These are phyloP conservation scores for Calonectria hawksworthii DNA, from an alignment of 2,329 filamentous ascomycete genomes.

Conservation along the genomic window DNA sequence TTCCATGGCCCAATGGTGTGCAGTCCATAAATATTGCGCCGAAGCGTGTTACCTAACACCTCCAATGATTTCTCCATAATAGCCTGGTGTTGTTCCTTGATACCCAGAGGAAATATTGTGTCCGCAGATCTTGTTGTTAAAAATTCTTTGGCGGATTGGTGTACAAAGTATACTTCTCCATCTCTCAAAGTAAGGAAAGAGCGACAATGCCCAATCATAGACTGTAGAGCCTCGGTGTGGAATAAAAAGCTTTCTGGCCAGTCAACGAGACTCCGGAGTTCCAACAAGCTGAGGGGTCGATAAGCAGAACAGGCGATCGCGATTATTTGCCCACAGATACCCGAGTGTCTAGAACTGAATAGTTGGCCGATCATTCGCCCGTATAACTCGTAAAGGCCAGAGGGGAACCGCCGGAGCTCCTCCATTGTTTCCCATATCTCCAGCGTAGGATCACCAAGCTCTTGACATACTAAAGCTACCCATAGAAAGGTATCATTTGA, in stretches of 20 bases:
- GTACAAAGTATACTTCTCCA: constrained; percentile 52
- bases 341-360: constrained; percentile 40
- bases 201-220: constrained; percentile 51
- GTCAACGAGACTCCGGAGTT: constrained; percentile 47
- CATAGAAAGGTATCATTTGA: constrained; percentile 53
- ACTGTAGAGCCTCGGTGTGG: constrained; percentile 29
- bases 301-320: constrained; percentile 46
- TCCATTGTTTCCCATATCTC: constrained; percentile 25
- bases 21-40: constrained; percentile 51
- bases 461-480: constrained; percentile 42
- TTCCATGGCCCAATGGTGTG: too few species aligned
- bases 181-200: constrained; percentile 55
- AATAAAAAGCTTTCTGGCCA: constrained; percentile 6
- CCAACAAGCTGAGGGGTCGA: constrained; percentile 53
- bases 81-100: constrained; percentile 41
- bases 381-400: constrained; percentile 55
- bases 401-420: constrained; percentile 46
- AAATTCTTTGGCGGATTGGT: constrained; percentile 61
- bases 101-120: constrained; percentile 49
- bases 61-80: constrained; percentile 54
- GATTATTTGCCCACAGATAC: constrained; percentile 53
- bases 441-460: constrained; percentile 24
- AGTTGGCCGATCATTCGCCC: constrained; percentile 55
- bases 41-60: constrained; percentile 45
- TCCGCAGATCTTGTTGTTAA: constrained; percentile 44